phyloP scores from a whole-genome alignment of 1,284 basidiomycete genomes.

The Rhodotorula sp. region DNA sequence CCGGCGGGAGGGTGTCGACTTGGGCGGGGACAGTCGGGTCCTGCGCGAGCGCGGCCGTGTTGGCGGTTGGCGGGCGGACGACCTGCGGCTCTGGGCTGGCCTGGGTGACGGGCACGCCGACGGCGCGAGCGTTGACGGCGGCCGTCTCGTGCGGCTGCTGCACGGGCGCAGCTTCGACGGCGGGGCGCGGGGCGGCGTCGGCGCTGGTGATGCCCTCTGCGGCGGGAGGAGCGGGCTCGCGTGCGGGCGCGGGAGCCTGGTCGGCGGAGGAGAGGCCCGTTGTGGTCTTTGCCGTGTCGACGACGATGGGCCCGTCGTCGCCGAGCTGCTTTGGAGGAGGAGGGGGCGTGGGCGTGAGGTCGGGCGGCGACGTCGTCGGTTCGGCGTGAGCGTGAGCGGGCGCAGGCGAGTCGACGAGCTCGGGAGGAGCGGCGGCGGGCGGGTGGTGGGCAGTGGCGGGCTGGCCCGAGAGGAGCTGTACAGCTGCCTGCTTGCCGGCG shows the following conservation, averaged over 20 bases:
- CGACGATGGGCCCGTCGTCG: not conserved
- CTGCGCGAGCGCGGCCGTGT: not conserved
- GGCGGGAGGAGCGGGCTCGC: constrained; percentile 14
- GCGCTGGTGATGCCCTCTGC: constrained; percentile 7
- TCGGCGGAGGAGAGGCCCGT: constrained; percentile 8
- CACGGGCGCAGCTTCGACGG: constrained; percentile 23
- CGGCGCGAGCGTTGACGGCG: not conserved
- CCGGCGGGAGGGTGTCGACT: constrained; percentile 9
- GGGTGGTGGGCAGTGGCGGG: not conserved
- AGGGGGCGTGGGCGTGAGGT: too few species aligned
- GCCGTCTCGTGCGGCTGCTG: constrained; percentile 3
- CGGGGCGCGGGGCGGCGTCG: constrained; percentile 25
- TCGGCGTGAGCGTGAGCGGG: not conserved
- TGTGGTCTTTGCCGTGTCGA: constrained; percentile 1
- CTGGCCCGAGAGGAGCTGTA: not conserved
- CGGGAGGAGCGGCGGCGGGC: not conserved
- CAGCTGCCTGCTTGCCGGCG: not conserved
- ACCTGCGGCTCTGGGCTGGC: constrained; percentile 1
- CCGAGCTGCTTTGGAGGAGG: too few species aligned
- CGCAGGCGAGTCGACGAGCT: constrained; percentile 6
- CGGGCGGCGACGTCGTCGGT: not conserved
- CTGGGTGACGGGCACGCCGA: not conserved
- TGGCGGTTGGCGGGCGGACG: constrained; percentile 12
- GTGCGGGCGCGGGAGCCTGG: constrained; percentile 21
- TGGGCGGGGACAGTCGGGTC: constrained; percentile 5